Evolutionary conservation across 1,139 yeast species (phyloP), one percentile per base, ranked within the genome.

Genomic region (Sugiyamaella xylanicola): DNA sequence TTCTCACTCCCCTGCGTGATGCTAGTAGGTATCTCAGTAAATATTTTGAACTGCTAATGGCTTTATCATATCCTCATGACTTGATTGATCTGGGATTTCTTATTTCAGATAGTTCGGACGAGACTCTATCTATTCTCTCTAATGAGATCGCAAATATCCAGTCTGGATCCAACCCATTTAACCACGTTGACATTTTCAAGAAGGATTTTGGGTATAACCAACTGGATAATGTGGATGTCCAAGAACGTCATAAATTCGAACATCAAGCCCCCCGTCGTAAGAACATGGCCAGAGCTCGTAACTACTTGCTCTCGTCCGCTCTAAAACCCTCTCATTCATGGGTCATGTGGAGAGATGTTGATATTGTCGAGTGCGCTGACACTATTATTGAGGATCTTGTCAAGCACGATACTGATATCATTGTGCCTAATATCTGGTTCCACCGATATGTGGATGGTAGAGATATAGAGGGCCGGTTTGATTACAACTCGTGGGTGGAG

Each of bases 301-400:
- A 90, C 70, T 90, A 95, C 95, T 75, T 90, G 52, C 81, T 92
- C 2, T 79, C 89, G 1, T 80, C 83, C 45, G 91, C 96, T 0
- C 74, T 90, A 59, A 81, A 84, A 65, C 91, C 96, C 0, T 86
- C 88, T 66, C 97, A 90, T 71, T 85, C 95, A 1, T 90, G 96
- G 96, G 96, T 90, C 11, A 87, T 88, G 68, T 90, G 97, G 97
- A 79, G 96, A 72, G 97, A 90, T 70, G 96, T 84, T 2, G 97
- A 90, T 69, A 85, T 90, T 55, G 96, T 88, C 65, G 80, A 89
- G 25, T 84, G 89, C 64, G 95, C 96, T 0, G 87, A 89, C 16
- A 77, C 86, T 46, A 86, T 90, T 48, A 81, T 90, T 61, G 87
- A 90, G 70, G 88, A 84, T 67, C 76, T 90, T 71, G 89, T 89